A percentile compares a stretch with the other conserved stretches of the same genome.
phyloP scores from a whole-genome alignment of 139 green algal species.

The Coelastrella sp. region DNA sequence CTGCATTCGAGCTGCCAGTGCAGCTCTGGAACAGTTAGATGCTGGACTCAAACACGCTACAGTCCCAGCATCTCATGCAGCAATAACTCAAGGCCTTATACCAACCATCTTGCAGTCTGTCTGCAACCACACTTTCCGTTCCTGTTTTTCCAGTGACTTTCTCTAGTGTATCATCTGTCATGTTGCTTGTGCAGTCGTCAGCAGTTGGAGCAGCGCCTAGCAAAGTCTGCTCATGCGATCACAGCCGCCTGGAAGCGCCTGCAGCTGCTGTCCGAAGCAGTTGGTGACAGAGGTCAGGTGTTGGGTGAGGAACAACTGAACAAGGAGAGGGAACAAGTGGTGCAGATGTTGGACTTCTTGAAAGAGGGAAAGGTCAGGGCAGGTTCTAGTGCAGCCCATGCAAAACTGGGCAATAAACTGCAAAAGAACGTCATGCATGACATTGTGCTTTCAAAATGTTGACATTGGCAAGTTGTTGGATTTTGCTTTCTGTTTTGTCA shows the following conservation, averaged over 20 bases:
- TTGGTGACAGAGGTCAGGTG: not conserved
- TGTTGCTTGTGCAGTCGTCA: conserved; percentile 4
- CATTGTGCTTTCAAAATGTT: too few relatives aligned
- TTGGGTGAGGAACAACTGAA: not conserved
- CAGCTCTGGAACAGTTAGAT: too few relatives aligned
- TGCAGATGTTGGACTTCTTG: not conserved
- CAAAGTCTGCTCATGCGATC: not conserved
- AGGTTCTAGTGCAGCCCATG: too few relatives aligned
- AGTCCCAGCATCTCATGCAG: too few relatives aligned
- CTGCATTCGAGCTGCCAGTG: too few relatives aligned
- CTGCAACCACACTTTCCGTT: too few relatives aligned
- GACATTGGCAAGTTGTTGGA: too few relatives aligned
- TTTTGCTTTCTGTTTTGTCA: too few relatives aligned
- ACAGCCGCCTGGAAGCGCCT: conserved; percentile 11
- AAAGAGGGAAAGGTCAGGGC: not conserved
- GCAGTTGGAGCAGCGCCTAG: conserved; percentile 19
- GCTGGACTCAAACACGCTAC: too few relatives aligned
- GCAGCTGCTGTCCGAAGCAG: conserved; percentile 20
- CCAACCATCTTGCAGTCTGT: not conserved
- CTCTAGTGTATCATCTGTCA: not conserved
- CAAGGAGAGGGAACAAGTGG: conserved; percentile 40
- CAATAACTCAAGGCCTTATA: too few relatives aligned
- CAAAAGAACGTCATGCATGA: not conserved
- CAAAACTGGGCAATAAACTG: not conserved
- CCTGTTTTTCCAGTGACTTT: not conserved